A percentile compares a stretch with the other conserved stretches of the same genome.
Evolutionary conservation across 2,329 filamentous ascomycete genomes (phyloP).

Genomic region (Tolypocladium cylindrosporum): DNA sequence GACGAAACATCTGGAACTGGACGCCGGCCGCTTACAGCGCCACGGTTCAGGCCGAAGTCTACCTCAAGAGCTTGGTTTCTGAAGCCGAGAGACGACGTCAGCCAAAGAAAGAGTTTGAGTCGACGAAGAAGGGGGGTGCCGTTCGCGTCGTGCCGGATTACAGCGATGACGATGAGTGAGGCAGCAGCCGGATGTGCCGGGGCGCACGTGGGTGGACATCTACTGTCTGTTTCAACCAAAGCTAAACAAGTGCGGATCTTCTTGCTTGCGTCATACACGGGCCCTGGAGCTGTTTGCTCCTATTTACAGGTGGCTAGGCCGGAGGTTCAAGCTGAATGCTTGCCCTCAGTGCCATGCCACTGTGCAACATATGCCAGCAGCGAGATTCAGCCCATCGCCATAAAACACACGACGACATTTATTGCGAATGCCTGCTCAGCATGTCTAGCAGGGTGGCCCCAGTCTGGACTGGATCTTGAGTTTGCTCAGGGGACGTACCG

Average conservation of each 20-base stretch:
- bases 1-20: constrained; percentile 69
- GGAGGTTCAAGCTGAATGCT: not conserved
- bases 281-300: not conserved
- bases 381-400: not conserved
- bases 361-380: not conserved
- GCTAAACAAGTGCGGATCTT: not conserved
- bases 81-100: constrained; percentile 54
- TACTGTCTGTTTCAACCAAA: not conserved
- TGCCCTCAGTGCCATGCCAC: not conserved
- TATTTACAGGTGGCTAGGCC: not conserved
- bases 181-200: not conserved
- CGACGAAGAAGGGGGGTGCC: constrained; percentile 28
- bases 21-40: constrained; percentile 75
- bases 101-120: constrained; percentile 28
- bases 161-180: constrained; percentile 23
- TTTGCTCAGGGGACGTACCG: not conserved
- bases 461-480: not conserved
- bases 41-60: constrained; percentile 74
- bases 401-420: not conserved
- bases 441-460: not conserved
- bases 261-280: no score
- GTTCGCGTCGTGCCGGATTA: constrained; percentile 34
- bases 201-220: not conserved
- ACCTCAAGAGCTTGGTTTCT: constrained; percentile 65
- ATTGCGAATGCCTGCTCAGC: not conserved